These are phyloP conservation scores for Rosa rugosa DNA, from an alignment of 306 rosid species.

Conservation along the genomic window DNA sequence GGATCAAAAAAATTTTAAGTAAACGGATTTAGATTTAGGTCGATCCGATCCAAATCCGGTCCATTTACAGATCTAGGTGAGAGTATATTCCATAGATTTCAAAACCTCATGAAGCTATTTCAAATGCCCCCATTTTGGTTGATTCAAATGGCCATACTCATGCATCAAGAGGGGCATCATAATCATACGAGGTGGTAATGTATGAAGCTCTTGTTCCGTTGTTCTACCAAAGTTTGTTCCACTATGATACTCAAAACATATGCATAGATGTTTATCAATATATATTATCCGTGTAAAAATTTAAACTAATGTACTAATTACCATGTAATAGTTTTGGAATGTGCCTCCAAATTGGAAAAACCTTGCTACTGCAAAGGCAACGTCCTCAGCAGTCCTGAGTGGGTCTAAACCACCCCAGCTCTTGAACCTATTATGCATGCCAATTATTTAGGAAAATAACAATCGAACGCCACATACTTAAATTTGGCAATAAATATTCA, in stretches of 20 bases:
- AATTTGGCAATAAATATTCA: not conserved
- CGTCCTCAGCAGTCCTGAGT: conserved; percentile 55
- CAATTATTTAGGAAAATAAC: not conserved
- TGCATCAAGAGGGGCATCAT: conserved; percentile 64
- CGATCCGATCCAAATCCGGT: no score
- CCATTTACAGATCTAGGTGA: no score
- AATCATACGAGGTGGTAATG: conserved; percentile 55
- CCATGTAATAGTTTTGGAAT: conserved; percentile 64
- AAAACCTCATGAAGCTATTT: conserved; percentile 45
- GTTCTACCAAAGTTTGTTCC: conserved; percentile 63
- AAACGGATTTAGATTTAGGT: no score
- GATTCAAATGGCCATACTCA: conserved; percentile 56
- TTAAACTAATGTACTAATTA: not conserved
- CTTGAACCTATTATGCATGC: conserved; percentile 32
- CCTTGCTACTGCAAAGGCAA: conserved; percentile 56
- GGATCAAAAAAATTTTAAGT: no score
- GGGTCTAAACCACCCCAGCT: conserved; percentile 61
- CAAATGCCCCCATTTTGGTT: conserved; percentile 60
- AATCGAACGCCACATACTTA: not conserved
- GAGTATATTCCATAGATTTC: conserved; percentile 44
- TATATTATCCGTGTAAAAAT: not conserved
- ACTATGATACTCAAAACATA: conserved; percentile 46
- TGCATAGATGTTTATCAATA: not conserved
- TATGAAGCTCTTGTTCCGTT: conserved; percentile 58
- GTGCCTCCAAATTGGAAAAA: conserved; percentile 61